Base-by-base conservation (phyloP, 2,329 filamentous ascomycete genomes). In the Teratosphaeria destructans region DNA sequence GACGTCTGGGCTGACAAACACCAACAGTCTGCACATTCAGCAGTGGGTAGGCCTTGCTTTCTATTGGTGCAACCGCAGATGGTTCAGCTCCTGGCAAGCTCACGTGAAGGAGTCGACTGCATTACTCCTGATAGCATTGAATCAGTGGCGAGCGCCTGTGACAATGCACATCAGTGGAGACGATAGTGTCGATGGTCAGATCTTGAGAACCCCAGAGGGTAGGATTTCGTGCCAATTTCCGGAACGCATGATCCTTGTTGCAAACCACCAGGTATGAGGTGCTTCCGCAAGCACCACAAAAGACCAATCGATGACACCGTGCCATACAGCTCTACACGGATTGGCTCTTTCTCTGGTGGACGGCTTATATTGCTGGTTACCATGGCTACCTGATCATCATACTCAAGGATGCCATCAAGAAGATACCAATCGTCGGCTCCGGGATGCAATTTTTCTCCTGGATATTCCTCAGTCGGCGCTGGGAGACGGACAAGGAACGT, bases 331-430 rank as follows among this genome's bases (percentile, higher is more conserved):
- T 95, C 57, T 95, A 95, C 71, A 92, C 89, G 10, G 90, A 95
- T 75, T 95, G 90, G 90, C 75, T 95, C 6, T 95, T 95, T 71
- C 81, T 95, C 10, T 95, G 90, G 90, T 95, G 90, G 90, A 85
- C 90, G 27, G 88, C 85, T n/a, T 95, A 95, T 68, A 89, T 88
- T 27, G 88, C 87, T 59, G 81, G 81, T 56, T 89, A 90, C 83
- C 88, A 94, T 68, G 90, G 90, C 8, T 87, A 90, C 70, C 81
- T 95, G 68, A 94, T 90, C 76, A 95, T 95, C 70, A 92, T 95
- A 67, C 78, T 95, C 58, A 95, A 95, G 70, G 89, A 95, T 93
- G 78, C 55, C 49, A 58, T 95, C 61, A 90, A 88, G 71, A 87
- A 84, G 66, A 85, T 95, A 23, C 90, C 90, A 1, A 73, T 94